These are phyloP conservation scores for Zygosaccharomyces rouxii DNA, from an alignment of 805 yeast genomes.

Conservation along the genomic window DNA sequence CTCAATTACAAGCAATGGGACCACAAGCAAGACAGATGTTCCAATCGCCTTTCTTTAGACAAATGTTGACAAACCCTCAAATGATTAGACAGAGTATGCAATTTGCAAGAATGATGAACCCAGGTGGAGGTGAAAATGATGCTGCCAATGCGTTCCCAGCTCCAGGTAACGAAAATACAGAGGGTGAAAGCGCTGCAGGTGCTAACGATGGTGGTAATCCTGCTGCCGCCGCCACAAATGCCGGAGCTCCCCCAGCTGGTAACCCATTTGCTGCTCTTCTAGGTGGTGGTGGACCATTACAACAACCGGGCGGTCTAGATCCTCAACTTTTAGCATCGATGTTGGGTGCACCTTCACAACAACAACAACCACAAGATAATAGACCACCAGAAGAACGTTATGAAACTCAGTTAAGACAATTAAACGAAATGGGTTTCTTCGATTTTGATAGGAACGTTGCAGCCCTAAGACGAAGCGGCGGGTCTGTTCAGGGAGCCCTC, in stretches of 20 bases:
- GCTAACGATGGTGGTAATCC: constrained; percentile 18
- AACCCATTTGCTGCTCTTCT: constrained; percentile 43
- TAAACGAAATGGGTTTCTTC: constrained; percentile 80
- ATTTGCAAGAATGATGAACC: constrained; percentile 54
- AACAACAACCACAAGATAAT: constrained; percentile 40
- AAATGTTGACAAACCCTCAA: constrained; percentile 78
- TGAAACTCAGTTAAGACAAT: constrained; percentile 65
- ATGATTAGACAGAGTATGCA: constrained; percentile 78
- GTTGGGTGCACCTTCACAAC: constrained; percentile 33
- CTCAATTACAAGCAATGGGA: constrained; percentile 80
- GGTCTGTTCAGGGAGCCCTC: constrained; percentile 94
- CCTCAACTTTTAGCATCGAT: constrained; percentile 45
- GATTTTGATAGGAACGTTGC: constrained; percentile 90
- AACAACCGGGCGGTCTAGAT: constrained; percentile 41
- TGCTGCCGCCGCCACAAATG: constrained; percentile 19
- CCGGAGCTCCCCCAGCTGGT: constrained; percentile 36
- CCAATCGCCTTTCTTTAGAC: constrained; percentile 78
- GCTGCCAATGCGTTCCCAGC: constrained; percentile 43
- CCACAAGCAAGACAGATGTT: constrained; percentile 84
- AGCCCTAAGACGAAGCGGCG: constrained; percentile 93
- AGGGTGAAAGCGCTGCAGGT: constrained; percentile 4
- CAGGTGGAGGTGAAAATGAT: constrained; percentile 32
- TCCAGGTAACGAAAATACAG: constrained; percentile 38
- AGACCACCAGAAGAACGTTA: constrained; percentile 80
- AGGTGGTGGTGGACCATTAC: constrained; percentile 21